These are phyloP conservation scores for Tubosaeta brunneosetosa DNA, from an alignment of 768 basidiomycete species.

Conservation along the genomic window DNA sequence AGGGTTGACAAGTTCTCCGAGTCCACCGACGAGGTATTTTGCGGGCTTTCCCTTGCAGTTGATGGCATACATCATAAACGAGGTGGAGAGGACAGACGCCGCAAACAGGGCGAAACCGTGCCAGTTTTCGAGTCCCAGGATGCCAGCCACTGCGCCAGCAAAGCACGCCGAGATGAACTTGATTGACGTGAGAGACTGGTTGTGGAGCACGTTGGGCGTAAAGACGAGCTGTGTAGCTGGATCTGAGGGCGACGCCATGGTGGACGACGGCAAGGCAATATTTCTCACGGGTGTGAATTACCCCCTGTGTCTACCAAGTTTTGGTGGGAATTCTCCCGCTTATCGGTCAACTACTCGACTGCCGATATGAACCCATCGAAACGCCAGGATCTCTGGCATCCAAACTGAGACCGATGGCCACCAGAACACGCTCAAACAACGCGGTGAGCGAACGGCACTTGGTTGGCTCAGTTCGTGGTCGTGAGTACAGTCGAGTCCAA, in stretches of 20 bases:
- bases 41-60: constrained; percentile 66
- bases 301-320: background rate
- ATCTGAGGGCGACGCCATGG: constrained; percentile 48
- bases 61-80: constrained; percentile 57
- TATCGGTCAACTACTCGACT: background rate
- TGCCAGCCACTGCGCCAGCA: constrained; percentile 82
- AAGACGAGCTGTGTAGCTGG: constrained; percentile 58
- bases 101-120: constrained; percentile 78
- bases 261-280: background rate
- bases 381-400: no score
- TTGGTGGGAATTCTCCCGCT: background rate
- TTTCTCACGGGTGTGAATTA: constrained; percentile 16
- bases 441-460: background rate
- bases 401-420: background rate
- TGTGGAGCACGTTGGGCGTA: constrained; percentile 60
- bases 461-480: background rate
- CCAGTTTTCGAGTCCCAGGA: constrained; percentile 84
- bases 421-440: background rate
- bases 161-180: constrained; percentile 84
- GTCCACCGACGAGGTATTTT: constrained; percentile 60
- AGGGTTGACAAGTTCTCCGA: constrained; percentile 69
- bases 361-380: background rate
- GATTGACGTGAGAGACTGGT: constrained; percentile 55
- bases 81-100: constrained; percentile 60
- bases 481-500: background rate